These are phyloP conservation scores for Tricholoma saponaceum DNA, from an alignment of 768 basidiomycete species.

Conservation along the genomic window DNA sequence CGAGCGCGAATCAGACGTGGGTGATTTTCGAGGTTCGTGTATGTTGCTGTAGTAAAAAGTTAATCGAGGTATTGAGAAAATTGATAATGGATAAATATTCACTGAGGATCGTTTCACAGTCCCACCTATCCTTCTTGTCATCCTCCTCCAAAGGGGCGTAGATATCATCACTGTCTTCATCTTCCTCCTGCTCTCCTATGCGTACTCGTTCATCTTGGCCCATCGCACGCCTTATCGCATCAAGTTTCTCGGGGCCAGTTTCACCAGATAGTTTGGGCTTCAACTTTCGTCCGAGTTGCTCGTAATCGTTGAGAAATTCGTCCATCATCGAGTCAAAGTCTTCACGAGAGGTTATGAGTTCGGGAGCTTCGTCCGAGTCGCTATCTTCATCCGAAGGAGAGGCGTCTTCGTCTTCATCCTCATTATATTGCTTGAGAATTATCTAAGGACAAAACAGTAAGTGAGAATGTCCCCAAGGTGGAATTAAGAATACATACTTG, in stretches of 20 bases:
- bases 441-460: conserved; percentile 35
- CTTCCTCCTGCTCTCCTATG: conserved; percentile 35
- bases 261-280: conserved; percentile 71
- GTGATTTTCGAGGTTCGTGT: conserved; percentile 97
- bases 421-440: conserved; percentile 79
- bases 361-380: conserved; percentile 60
- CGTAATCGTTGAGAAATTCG: conserved; percentile 90
- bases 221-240: conserved; percentile 72
- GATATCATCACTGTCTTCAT: conserved; percentile 42
- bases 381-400: conserved; percentile 26
- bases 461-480: not conserved
- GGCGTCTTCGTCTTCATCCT: conserved; percentile 35
- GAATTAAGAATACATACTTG: conserved; percentile 48
- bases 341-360: conserved; percentile 75
- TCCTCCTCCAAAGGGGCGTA: conserved; percentile 40
- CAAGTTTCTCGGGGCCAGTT: conserved; percentile 73
- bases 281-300: conserved; percentile 85
- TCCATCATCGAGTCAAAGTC: conserved; percentile 92
- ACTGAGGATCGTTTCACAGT: conserved; percentile 95
- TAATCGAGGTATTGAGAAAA: conserved; percentile 1
- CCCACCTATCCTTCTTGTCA: conserved; percentile 81
- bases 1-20: conserved; percentile 80
- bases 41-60: conserved; percentile 63
- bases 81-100: conserved; percentile 28
- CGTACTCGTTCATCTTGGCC: conserved; percentile 63